Base-by-base conservation (phyloP, 2,329 filamentous ascomycete genomes). In the Coniochaeta pulveracea region DNA sequence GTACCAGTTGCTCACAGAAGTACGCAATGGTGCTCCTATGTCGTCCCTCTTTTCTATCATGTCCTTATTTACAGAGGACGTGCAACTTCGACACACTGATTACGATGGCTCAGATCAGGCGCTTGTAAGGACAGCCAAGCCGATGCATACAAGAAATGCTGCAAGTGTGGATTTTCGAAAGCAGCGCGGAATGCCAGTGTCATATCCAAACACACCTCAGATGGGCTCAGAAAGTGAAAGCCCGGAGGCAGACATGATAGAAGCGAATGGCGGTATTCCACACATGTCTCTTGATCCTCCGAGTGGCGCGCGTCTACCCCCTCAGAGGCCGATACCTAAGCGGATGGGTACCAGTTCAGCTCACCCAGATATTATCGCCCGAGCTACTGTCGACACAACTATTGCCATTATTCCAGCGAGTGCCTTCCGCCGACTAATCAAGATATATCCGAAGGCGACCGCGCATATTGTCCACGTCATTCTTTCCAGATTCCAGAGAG, bases 401-500 rank as follows among this genome's bases (percentile, higher is more conserved):
- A 95, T 98, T 56, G 91, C 91, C 5, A 93, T 98, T 42, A 98
- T 98, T 37, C 93, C 93, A 2, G 91, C 91, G 1, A 94, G 86
- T 51, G 93, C 91, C 4, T 98, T 98, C 47, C 77, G 86, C 34
- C 78, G 93, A 7, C 64, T 98, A 34, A 98, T 93, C 33, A 77
- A 85, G 49, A 80, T 95, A 16, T 98, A 96, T 47, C 91, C 91
- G 8, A 93, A 93, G 60, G 88, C 93, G 8, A 95, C 91, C 3
- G 81, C 91, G 2, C 93, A 98, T 49, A 96, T 98, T 42, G 86
- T 98, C 5, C 91, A 98, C 51, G 89, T 98, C 28, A 98, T 98
- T 40, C 61, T 98, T 19, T 95, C 93, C 3, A 75, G 93, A 31
- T 79, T 98, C 33, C 89, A 98, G 52, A 70, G 93, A 44, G 93